These are phyloP conservation scores for Ganoderma sinense DNA, from an alignment of 1,284 basidiomycete genomes.

Conservation along the genomic window DNA sequence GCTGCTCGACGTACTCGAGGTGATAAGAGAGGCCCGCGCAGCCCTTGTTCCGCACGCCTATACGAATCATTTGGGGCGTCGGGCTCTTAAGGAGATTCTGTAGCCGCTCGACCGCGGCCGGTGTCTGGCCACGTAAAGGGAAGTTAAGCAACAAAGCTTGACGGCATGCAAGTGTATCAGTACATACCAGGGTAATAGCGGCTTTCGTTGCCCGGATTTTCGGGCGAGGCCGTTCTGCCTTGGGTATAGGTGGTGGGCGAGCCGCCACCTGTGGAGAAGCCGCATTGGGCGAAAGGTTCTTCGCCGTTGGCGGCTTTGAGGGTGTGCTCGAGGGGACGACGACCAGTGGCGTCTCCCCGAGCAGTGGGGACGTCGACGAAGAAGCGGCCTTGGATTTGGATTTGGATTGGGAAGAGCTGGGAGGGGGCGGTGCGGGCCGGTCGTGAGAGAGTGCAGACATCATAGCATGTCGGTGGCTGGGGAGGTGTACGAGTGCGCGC, in stretches of 20 bases:
- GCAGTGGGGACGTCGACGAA: constrained; percentile 34
- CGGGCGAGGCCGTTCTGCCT: constrained; percentile 68
- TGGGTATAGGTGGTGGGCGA: constrained; percentile 74
- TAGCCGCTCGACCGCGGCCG: constrained; percentile 80
- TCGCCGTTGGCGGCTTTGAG: constrained; percentile 44
- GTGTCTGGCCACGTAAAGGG: constrained; percentile 62
- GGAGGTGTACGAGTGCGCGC: constrained; percentile 31
- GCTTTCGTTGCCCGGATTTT: constrained; percentile 81
- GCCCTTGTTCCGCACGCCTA: constrained; percentile 97
- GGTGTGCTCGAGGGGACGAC: constrained; percentile 41
- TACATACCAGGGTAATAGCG: constrained; percentile 82
- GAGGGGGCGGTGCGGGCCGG: constrained; percentile 35
- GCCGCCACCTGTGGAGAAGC: constrained; percentile 77
- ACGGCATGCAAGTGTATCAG: neutral
- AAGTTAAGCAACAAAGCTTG: neutral
- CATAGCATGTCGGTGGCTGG: constrained; percentile 57
- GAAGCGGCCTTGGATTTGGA: constrained; percentile 36
- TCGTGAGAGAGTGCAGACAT: constrained; percentile 59
- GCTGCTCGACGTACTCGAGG: constrained; percentile 93
- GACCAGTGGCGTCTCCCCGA: constrained; percentile 60
- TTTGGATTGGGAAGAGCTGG: constrained; percentile 30
- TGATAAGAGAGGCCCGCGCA: constrained; percentile 98
- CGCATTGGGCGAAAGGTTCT: constrained; percentile 59
- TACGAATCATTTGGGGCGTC: constrained; percentile 90
- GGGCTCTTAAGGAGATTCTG: constrained; percentile 77